Evolutionary conservation across 208 protist genomes (phyloP).

Genomic region (Wallacemonas sp.): DNA sequence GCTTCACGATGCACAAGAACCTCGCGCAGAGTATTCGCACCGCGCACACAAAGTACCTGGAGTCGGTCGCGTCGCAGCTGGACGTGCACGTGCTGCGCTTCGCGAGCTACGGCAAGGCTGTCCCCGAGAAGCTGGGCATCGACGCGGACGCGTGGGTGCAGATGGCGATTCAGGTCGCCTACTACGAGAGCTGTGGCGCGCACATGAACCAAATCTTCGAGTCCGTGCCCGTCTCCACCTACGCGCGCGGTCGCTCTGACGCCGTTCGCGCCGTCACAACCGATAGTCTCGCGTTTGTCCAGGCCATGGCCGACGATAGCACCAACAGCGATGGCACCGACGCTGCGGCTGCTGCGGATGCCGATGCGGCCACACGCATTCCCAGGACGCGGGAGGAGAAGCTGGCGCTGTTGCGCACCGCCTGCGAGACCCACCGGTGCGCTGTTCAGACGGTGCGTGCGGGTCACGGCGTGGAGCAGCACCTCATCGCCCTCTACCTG

Average conservation of each 20-base stretch:
- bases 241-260: constrained; percentile 74
- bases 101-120: constrained; percentile 42
- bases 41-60: constrained; percentile 41
- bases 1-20: constrained; percentile 63
- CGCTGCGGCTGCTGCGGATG: too few relatives aligned
- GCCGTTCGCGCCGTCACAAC: constrained; percentile 68
- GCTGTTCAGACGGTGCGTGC: constrained; percentile 57
- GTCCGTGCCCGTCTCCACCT: constrained; percentile 60
- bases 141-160: constrained; percentile 79
- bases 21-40: constrained; percentile 40
- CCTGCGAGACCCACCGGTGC: constrained; percentile 62
- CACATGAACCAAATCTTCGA: constrained; percentile 75
- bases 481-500: constrained; percentile 89
- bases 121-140: constrained; percentile 42
- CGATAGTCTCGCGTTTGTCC: constrained; percentile 56
- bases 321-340: not conserved
- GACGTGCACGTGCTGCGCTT: constrained; percentile 62
- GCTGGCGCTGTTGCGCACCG: constrained; percentile 43
- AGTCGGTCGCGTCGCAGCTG: constrained; percentile 45
- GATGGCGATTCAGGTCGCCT: constrained; percentile 84
- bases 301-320: constrained; percentile 25
- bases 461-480: constrained; percentile 82
- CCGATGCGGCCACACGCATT: not conserved
- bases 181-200: constrained; percentile 64
- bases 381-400: constrained; percentile 18